Base-by-base conservation (phyloP, 495 filamentous ascomycete species). In the Monascus purpureus region DNA sequence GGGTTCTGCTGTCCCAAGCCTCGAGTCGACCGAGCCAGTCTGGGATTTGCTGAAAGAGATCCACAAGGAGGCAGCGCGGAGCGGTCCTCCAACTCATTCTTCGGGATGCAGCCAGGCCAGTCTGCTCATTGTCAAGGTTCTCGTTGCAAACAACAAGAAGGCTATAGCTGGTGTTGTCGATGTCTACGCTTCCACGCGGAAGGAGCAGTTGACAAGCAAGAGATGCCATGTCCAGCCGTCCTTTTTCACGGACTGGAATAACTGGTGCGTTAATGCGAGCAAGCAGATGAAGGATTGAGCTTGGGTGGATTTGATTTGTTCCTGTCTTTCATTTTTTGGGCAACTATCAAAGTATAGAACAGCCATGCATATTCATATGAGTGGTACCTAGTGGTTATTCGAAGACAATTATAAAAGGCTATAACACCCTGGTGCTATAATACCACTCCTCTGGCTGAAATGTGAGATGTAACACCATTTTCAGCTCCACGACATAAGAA, bases 51-150 rank as follows among this genome's bases (percentile, higher is more conserved):
- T 97, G 29, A 50, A 57, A 34, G 60, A 61, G 13, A 65, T 96
- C 19, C 88, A 94, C 41, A 51, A 61, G 13, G 80, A 92, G 53
- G 81, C 80, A 2, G 58, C 63, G 16, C 70, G 69, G 29, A 77
- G 79, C 35, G 71, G 64, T 0, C 68, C 71, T 2, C 67, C 64
- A 19, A 46, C 63, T 4, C 70, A 80, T 49, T 58, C 60, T 2
- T 57, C 47, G 25, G 66, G 65, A 1, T 78, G 67, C 46, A 80
- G 75, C 37, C 69, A 71, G 42, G 69, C 73, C 7, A 76, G 71
- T 48, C 39, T 82, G 8, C 57, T 80, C 32, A 45, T 80, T 14
- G 66, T 66, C n/a, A 79, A 70, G 50, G 58, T 75, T 1, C 49
- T 80, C 11, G 61, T 74, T 13, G 61, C 53, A 8, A 48, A 61